Percentiles rank a stretch among this genome's conserved stretches.
These are phyloP conservation scores for Pisolithus albus DNA, from an alignment of 768 basidiomycete genomes.

Conservation along the genomic window DNA sequence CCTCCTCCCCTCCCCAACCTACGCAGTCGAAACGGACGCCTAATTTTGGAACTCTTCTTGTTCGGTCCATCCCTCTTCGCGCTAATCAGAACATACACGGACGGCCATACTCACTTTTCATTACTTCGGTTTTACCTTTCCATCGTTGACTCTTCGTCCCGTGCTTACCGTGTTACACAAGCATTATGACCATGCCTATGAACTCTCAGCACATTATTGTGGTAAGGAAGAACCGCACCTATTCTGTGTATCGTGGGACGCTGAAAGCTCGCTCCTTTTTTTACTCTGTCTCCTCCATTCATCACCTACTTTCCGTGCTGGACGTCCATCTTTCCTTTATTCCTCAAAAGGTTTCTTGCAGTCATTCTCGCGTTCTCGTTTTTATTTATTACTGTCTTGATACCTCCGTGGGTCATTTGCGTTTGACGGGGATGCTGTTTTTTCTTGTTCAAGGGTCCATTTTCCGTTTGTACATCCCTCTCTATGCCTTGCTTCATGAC, in stretches of 20 bases:
- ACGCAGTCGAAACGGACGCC: constrained; percentile 11
- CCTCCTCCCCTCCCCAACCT: neutral
- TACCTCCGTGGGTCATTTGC: too few species aligned
- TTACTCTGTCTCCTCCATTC: constrained; percentile 11
- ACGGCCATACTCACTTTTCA: neutral
- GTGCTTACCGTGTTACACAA: constrained; percentile 8
- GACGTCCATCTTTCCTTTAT: constrained; percentile 3
- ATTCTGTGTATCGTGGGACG: constrained; percentile 9
- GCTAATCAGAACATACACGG: constrained; percentile 2
- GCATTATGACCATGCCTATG: constrained; percentile 23
- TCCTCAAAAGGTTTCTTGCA: neutral
- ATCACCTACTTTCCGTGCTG: neutral
- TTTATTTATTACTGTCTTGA: too few species aligned
- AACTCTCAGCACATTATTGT: constrained; percentile 19
- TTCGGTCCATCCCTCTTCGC: constrained; percentile 6
- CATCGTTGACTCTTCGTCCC: neutral
- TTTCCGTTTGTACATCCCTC: too few species aligned
- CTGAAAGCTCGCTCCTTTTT: constrained; percentile 13
- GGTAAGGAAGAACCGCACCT: constrained; percentile 10
- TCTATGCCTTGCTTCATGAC: too few species aligned
- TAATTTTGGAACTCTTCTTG: constrained; percentile 9
- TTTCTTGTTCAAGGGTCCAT: too few species aligned
- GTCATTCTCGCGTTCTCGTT: too few species aligned
- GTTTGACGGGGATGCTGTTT: too few species aligned
- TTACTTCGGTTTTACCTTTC: neutral